Evolutionary conservation across 768 basidiomycete species (phyloP), one percentile per base, ranked within the genome.

Genomic region (Trichaptum fuscoviolaceum): DNA sequence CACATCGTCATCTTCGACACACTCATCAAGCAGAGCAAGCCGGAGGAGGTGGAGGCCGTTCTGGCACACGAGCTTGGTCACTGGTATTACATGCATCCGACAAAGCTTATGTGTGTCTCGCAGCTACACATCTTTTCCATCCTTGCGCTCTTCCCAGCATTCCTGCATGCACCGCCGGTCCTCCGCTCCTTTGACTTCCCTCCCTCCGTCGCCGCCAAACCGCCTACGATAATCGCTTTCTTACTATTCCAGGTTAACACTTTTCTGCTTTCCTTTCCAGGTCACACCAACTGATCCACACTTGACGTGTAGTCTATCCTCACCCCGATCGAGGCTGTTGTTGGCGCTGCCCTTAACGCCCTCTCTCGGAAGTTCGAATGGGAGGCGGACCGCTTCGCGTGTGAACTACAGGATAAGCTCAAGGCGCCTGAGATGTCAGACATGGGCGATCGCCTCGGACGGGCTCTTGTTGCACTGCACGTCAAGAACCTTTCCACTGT

Each of bases 1-100:
- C 93, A 95, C 77, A 93, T 96, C 70, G 95, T 99, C 75, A 91
- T 99, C 73, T 99, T 95, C 72, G 97, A 99, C 71, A 99, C 96
- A 0, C 85, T 99, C 69, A 95, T 99, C 77, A 89, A 96, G 73
- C 87, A 98, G 72, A 91, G 87, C 76, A 87, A 89, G 71, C 85
- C 95, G 0, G 92, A 93, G 26, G 94, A 98, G 76, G 94, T 99
- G 30, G 96, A 98, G 71, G 96, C 97, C 35, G 95, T 99, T n/a
- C 85, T 98, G 87, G 95, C 95, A 0, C 96, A 99, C 76, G 96
- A 98, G 72, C 90, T 98, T 36, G 96, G 96, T 0, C 96, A 99
- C 79, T 99, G 96, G 95, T 93, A 90, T 73, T 87, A 87, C 79
- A 83, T 88, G 70, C 96, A 99, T 81, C 93, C 95, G 0, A 89